Base-by-base conservation (phyloP, 805 yeast species). In the Kluyveromyces siamensis region DNA sequence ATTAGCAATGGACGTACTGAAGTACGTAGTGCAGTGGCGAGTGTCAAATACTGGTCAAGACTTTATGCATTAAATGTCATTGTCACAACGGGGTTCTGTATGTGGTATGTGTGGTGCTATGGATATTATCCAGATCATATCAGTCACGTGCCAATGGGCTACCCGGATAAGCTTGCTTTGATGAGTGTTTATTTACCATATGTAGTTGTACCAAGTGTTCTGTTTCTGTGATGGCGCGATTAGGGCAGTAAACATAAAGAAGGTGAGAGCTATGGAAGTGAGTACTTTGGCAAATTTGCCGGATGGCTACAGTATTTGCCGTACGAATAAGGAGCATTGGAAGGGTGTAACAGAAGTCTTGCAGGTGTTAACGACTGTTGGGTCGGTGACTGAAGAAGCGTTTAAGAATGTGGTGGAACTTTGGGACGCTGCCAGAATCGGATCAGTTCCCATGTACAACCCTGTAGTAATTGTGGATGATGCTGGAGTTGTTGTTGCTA, bases 51-150 rank as follows among this genome's bases (percentile, higher is more conserved):
- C 7, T 72, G 71, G 60, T 63, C 83, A 54, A 67, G 79, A 13
- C 58, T 82, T 6, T 91, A 93, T 64, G 96, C 91, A 2, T 75
- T 85, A 56, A 88, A 87, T 59, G 98, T 97, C 0, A 70, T 83
- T 4, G 69, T 84, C 46, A 88, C 96, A 6, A 88, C 96, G 0
- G 63, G 81, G 37, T 77, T 81, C 21, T 91, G 97, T 62, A 66
- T 85, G 53, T 61, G 73, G n/a, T 74, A 77, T 55, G 73, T 82
- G 14, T 56, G 52, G 47, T 46, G 47, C 13, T 46, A 56, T 27
- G 67, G 66, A 3, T 62, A 62, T 37, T 55, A 55, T 41, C 65
- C 65, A 13, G 39, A 10, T 6, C 16, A 37, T 17, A 48, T 44
- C 33, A 46, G 46, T 18, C 45, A 45, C 18, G 41, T 53, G 27